phyloP scores from a whole-genome alignment of 345 rosid species.

The Chamaenerion angustifolium region DNA sequence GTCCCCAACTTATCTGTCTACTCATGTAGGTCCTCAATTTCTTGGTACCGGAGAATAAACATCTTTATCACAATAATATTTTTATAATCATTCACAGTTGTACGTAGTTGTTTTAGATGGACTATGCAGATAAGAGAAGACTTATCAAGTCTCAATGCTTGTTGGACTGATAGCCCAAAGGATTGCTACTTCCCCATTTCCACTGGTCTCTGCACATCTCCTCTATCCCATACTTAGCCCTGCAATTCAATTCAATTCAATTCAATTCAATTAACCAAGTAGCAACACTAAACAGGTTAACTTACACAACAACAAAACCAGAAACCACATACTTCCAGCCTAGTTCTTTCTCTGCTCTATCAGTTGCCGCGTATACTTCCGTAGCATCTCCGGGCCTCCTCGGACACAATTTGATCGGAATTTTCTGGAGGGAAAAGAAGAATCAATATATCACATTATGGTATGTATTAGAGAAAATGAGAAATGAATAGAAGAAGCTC shows the following conservation, averaged over 20 bases:
- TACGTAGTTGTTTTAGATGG: background rate
- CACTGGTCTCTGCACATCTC: constrained; percentile 97
- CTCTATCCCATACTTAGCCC: constrained; percentile 78
- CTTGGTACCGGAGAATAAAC: too few relatives aligned
- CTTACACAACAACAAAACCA: constrained; percentile 3
- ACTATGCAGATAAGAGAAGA: background rate
- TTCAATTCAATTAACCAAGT: background rate
- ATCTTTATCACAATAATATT: too few relatives aligned
- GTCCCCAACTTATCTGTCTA: too few relatives aligned
- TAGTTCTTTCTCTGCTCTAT: constrained; percentile 68
- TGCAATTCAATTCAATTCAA: constrained; percentile 11
- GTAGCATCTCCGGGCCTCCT: constrained; percentile 93
- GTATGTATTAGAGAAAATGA: background rate
- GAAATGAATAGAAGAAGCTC: background rate
- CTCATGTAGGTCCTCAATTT: too few relatives aligned
- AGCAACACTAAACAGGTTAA: background rate
- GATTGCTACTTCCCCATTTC: constrained; percentile 84
- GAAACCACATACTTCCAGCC: constrained; percentile 67
- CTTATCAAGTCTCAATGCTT: constrained; percentile 19
- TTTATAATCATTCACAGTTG: background rate
- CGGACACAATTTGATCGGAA: constrained; percentile 63
- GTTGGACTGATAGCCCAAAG: constrained; percentile 69
- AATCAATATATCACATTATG: background rate
- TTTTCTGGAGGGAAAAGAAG: constrained; percentile 39
- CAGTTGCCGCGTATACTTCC: constrained; percentile 66